Evolutionary conservation across 805 yeast genomes (phyloP).

Genomic region (Torulaspora indica): DNA sequence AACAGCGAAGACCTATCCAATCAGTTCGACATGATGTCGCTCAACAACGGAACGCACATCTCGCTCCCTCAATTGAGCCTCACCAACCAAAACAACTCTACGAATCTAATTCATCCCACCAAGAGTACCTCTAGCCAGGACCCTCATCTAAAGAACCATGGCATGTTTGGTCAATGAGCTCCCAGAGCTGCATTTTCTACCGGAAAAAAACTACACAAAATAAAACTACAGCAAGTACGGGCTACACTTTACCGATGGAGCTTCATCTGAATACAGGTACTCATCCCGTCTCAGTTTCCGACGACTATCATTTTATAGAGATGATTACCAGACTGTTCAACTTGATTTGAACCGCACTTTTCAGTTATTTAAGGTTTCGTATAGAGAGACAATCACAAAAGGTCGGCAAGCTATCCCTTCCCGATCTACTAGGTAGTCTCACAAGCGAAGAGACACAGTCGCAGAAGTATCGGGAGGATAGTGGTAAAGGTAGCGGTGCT

Average conservation of each 20-base stretch:
- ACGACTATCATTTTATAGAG: too few species aligned
- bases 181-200: not conserved
- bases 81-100: constrained; percentile 21
- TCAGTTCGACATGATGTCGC: constrained; percentile 30
- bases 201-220: not conserved
- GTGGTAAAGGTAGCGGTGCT: not conserved
- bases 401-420: constrained; percentile 3
- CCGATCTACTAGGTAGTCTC: constrained; percentile 1
- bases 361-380: too few species aligned
- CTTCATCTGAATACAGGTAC: not conserved
- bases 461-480: not conserved
- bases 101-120: constrained; percentile 14
- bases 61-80: constrained; percentile 33
- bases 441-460: constrained; percentile 1
- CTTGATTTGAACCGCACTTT: too few species aligned
- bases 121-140: constrained; percentile 16
- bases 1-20: constrained; percentile 27
- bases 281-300: too few species aligned
- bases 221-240: not conserved
- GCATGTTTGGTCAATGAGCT: constrained; percentile 12
- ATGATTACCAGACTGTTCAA: too few species aligned
- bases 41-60: constrained; percentile 30
- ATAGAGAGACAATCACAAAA: constrained; percentile 13
- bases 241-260: not conserved
- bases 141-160: constrained; percentile 7